Conservation (phyloP, 129 eudicot genomes). For the sunflower (Helianthus annuus) region HanXRQr2.0-SUNRISE NC_035448.2:59140729-59141228, state of each 20-base stretch:
- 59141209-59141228: conserved; percentile 86
- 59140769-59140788: conserved; percentile 1
- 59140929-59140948: conserved; percentile 69
- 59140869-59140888: conserved; percentile 93
- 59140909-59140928: conserved; percentile 81
- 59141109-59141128: conserved; percentile 7
- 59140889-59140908: conserved; percentile 70
- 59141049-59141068: neutral
- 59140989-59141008: conserved; percentile 20
- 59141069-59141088: neutral
- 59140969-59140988: conserved; percentile 25
- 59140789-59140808: conserved; percentile 70
- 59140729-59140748: neutral
- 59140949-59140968: conserved; percentile 35
- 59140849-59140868: conserved; percentile 96
- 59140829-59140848: conserved; percentile 61
- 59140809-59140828: conserved; percentile 95
- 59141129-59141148: conserved; percentile 7
- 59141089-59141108: neutral
- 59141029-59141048: neutral
- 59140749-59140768: neutral
- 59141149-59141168: conserved; percentile 7
- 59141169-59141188: conserved; percentile 23
- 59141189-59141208: conserved; percentile 90
- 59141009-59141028: conserved; percentile 17